Evolutionary conservation across 2,329 filamentous ascomycete genomes (phyloP), one percentile per base, ranked within the genome.

Genomic region (Atkinsonella hypoxylon): DNA sequence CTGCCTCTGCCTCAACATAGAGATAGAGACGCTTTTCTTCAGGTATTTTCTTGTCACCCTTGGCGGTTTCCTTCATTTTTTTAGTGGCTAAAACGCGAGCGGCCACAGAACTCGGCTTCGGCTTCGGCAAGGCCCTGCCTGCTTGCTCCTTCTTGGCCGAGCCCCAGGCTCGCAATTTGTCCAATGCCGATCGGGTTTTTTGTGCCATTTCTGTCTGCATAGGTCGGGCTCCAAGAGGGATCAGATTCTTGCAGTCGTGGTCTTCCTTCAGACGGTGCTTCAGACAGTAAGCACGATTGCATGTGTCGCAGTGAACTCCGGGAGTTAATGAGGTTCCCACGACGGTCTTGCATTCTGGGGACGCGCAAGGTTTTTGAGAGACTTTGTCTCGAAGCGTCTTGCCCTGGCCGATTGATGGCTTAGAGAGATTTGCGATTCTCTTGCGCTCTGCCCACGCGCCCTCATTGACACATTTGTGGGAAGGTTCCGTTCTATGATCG

Each of bases 21-120:
- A 98, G 63, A 63, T 97, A 97, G 1, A 98, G 70, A n/a, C 93
- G 74, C 71, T 94, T 95, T 56, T 95, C 89, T 0, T 74, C 66
- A 0, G 89, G 75, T 0, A 96, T 68, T 60, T 89, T 91, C 10
- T 82, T 81, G 56, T 97, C 91, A 1, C 94, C 94, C 70, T 95
- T 96, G 2, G 93, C 91, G 0, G 78, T 82, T 64, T 85, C 85
- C 71, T 95, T 96, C 41, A 98, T 72, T 10, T 78, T 80, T 55
- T 89, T 89, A 7, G 91, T 74, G 6, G 85, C 87, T 2, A 82
- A 72, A 17, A 87, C 58, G 2, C 83, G 77, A 46, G 82, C 79
- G 0, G 85, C 78, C 0, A 83, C 76, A 1, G 75, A 78, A 36
- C 76, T 76, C 2, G 81, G 78, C 61, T 82, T 82, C 17, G 81